Evolutionary conservation across 805 yeast species (phyloP), one percentile per base, ranked within the genome.

Genomic region (Ogataea pini): DNA sequence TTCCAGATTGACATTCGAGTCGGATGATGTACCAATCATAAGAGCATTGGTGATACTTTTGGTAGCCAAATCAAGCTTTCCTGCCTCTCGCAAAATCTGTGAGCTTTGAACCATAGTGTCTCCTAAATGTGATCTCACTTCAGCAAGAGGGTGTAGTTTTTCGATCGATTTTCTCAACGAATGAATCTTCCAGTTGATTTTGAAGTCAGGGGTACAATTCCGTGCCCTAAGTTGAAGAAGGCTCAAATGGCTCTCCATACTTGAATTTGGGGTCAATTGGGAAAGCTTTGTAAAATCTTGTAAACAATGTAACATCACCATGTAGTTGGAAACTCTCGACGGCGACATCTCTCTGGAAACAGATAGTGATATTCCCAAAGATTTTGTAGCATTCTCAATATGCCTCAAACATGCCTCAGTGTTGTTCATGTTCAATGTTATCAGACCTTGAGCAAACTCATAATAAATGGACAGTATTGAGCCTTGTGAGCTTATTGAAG

Each of bases 31-130:
- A 9, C 71, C 72, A 13, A 69, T 61, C 2, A 71, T 67, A 66
- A 79, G 70, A 1, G 89, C 89, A 57, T 80, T 74, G 60, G 86
- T 76, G 18, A 86, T 77, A 7, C 83, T 75, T 17, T 82, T 77
- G 2, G 89, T 81, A 0, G 97, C 85, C 32, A 89, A 72, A 57
- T 88, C 94, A 2, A 84, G 68, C 50, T 91, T 76, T 8, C 82
- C 78, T 49, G 83, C 81, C 48, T 80, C 76, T 43, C 97, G 69
- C 5, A 95, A 82, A 19, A 86, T 70, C 42, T 73, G 72, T 0
- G 96, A 82, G 28, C 84, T 76, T 17, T 74, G 68, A 16, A 88
- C 68, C 69, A 83, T 80, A 0, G 83, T 75, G 20, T 77, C 72
- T 7, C 79, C 77, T 9, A 75, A 60, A 41, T 72, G 72, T 1